phyloP scores from a whole-genome alignment of 441 rosid species.

The Pelargonium myrrhifolium region DNA sequence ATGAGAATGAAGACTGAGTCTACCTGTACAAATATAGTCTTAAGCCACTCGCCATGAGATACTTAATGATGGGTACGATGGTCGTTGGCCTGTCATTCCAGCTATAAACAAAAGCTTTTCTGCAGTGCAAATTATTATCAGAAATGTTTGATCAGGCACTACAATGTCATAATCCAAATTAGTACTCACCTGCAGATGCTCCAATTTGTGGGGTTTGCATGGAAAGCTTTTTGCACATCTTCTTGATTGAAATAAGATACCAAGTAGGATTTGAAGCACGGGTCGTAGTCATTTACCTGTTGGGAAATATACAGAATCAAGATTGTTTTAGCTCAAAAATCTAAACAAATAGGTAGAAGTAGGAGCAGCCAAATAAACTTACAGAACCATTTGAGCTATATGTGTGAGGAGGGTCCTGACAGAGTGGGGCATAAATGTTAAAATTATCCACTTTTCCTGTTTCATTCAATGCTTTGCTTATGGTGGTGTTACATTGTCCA shows the following conservation, averaged over 20 bases:
- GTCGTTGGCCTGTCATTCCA: constrained; percentile 31
- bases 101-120: no score
- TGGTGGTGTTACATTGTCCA: no score
- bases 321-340: no score
- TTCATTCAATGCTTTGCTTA: constrained; percentile 1
- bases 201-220: constrained; percentile 31
- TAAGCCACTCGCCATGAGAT: constrained; percentile 26
- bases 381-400: constrained; percentile 16
- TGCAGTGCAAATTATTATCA: no score
- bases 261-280: constrained; percentile 29
- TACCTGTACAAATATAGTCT: constrained; percentile 33
- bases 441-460: constrained; percentile 22
- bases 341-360: no score
- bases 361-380: constrained; percentile 16
- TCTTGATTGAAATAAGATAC: constrained; percentile 28
- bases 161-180: no score
- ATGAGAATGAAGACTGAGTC: constrained; percentile 1
- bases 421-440: constrained; percentile 36
- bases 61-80: constrained; percentile 29
- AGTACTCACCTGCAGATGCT: constrained; percentile 25
- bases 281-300: constrained; percentile 30
- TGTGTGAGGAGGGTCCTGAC: constrained; percentile 3
- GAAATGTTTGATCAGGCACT: no score
- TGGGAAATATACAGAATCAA: no score
- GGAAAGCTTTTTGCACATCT: constrained; percentile 36